Base-by-base conservation (phyloP, 805 yeast genomes). In the Ogataea degrootiae region DNA sequence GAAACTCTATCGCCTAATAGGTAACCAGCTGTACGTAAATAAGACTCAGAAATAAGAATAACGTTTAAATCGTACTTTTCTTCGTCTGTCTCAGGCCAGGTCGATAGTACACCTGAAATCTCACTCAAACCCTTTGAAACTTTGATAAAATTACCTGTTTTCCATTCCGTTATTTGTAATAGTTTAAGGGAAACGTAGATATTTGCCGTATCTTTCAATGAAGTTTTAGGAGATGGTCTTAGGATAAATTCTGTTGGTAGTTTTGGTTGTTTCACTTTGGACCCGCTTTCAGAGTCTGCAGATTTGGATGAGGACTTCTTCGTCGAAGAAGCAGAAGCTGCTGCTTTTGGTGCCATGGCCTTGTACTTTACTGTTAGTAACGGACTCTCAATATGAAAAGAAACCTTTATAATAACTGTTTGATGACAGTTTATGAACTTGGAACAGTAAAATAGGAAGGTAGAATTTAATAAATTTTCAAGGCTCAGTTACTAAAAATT, bases 1-100 rank as follows among this genome's bases (percentile, higher is more conserved):
- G 68, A 68, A 0, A 63, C 59, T 41, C 70, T 53, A 22, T 66
- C 69, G 31, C 72, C 71, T 9, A 62, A 46, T 21, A 62, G 46
- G 23, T 59, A 54, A 7, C 58, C 60, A 34, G 52, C 50, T n/a
- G 54, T 39, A 22, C 50, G 48, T 15, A 60, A 43, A 39, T 51
- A 57, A 9, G 42, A 36, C 6, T 53, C 49, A 6, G 66, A 53
- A 1, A 67, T 43, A 26, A 59, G 51, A 19, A 67, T 51, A 16
- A 66, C 63, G 39, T 61, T 51, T 33, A 57, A 29, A 29, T 51
- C 59, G 29, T 55, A 52, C 19, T 41, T 44, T 22, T 63, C 61
- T 15, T 61, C 65, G 2, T 62, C 65, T 17, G 43, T 45, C 5
- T 51, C 54, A 5, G 47, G 53, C 61, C 65, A 59, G 4, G 52